phyloP scores from a whole-genome alignment of 2,329 filamentous ascomycete species.

The Diaporthe citriasiana region DNA sequence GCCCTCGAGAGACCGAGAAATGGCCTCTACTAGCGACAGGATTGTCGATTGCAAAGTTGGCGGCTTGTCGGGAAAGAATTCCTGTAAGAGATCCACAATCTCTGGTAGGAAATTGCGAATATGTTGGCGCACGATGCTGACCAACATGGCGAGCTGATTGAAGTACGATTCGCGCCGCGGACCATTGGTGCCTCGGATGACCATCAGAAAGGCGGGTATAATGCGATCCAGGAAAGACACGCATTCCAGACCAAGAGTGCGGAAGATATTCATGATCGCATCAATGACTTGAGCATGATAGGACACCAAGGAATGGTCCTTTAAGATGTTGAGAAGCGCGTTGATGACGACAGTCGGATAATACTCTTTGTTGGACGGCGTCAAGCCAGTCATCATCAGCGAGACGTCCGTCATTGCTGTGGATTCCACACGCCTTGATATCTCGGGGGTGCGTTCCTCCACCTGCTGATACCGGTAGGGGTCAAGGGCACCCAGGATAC shows the following conservation, averaged over 20 bases:
- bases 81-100: conserved; percentile 87
- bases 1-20: conserved; percentile 92
- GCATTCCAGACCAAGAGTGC: conserved; percentile 94
- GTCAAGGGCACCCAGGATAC: conserved; percentile 93
- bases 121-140: conserved; percentile 95
- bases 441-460: conserved; percentile 88
- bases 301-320: conserved; percentile 88
- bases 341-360: conserved; percentile 99
- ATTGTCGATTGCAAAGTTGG: conserved; percentile 91
- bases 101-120: conserved; percentile 91
- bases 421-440: conserved; percentile 75
- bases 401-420: conserved; percentile 90
- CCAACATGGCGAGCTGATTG: conserved; percentile 92
- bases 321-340: conserved; percentile 90
- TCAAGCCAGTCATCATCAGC: conserved; percentile 97
- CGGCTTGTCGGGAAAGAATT: conserved; percentile 85
- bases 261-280: conserved; percentile 98
- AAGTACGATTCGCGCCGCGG: conserved; percentile 94
- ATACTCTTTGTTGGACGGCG: conserved; percentile 97
- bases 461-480: conserved; percentile 97
- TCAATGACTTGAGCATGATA: conserved; percentile 96
- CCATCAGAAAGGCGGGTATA: conserved; percentile 90
- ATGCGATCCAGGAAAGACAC: conserved; percentile 95
- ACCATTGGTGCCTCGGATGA: conserved; percentile 85
- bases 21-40: conserved; percentile 90